These are phyloP conservation scores for Penicillium sclerotigenum DNA, from an alignment of 2,329 filamentous ascomycete genomes.

Conservation along the genomic window DNA sequence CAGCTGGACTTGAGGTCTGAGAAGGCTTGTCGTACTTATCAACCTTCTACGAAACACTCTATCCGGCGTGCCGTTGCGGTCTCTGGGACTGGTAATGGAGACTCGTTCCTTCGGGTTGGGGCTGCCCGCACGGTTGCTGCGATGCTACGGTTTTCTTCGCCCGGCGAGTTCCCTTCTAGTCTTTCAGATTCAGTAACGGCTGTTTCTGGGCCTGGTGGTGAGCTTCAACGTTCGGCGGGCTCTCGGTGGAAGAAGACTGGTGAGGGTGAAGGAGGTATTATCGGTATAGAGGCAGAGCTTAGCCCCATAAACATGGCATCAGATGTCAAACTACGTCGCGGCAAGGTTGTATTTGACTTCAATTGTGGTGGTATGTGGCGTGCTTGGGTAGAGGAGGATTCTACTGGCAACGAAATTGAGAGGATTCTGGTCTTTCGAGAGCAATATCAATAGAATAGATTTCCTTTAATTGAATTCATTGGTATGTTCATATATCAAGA, in stretches of 20 bases:
- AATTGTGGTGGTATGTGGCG: slow-evolving; percentile 89
- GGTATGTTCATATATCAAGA: not conserved
- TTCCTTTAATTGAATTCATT: too few species aligned
- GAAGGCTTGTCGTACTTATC: slow-evolving; percentile 2
- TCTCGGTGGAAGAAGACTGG: slow-evolving; percentile 69
- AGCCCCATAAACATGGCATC: slow-evolving; percentile 54
- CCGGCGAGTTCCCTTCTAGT: slow-evolving; percentile 37
- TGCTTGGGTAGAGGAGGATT: slow-evolving; percentile 58
- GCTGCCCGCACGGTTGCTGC: slow-evolving; percentile 71
- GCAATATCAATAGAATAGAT: slow-evolving; percentile 26
- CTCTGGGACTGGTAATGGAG: slow-evolving; percentile 83
- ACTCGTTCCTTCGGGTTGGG: slow-evolving; percentile 73
- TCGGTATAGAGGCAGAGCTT: slow-evolving; percentile 59
- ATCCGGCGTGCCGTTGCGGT: slow-evolving; percentile 52
- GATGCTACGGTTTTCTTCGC: slow-evolving; percentile 62
- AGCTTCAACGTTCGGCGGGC: slow-evolving; percentile 71
- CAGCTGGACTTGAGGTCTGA: slow-evolving; percentile 3
- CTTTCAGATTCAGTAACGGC: slow-evolving; percentile 59
- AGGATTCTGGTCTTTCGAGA: slow-evolving; percentile 46
- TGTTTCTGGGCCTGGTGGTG: slow-evolving; percentile 67
- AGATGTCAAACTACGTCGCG: slow-evolving; percentile 31
- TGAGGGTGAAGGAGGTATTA: slow-evolving; percentile 81
- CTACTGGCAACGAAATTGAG: slow-evolving; percentile 32
- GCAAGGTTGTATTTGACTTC: slow-evolving; percentile 68
- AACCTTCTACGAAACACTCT: not conserved